Evolutionary conservation across 352 stramenopile genomes (phyloP).

Genomic region (Aphanomyces astaci): DNA sequence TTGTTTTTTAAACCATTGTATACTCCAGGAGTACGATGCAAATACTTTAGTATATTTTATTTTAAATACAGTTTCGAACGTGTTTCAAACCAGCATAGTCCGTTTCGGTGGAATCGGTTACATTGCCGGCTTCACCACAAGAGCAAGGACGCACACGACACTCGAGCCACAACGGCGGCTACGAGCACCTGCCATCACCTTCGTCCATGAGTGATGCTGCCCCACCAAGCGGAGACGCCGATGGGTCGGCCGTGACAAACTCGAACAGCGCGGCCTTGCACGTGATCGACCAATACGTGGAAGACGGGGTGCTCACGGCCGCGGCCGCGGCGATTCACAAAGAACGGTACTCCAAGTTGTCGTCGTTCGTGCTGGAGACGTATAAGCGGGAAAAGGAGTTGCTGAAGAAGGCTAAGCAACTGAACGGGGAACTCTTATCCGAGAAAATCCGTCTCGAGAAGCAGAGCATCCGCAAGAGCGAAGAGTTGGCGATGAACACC

Average conservation of each 20-base stretch:
- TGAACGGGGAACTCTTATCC: slow-evolving; percentile 75
- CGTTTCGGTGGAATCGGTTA: background rate
- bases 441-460: slow-evolving; percentile 85
- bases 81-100: background rate
- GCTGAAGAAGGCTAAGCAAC: slow-evolving; percentile 68
- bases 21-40: too few relatives aligned
- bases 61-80: background rate
- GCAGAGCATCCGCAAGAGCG: slow-evolving; percentile 73
- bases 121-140: background rate
- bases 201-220: slow-evolving; percentile 1
- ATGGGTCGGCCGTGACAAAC: slow-evolving; percentile 10
- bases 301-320: slow-evolving; percentile 74
- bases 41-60: too few relatives aligned
- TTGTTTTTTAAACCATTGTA: too few relatives aligned
- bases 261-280: slow-evolving; percentile 43
- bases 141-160: too few relatives aligned
- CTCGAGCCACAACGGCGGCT: too few relatives aligned
- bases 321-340: slow-evolving; percentile 77
- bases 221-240: background rate
- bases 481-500: slow-evolving; percentile 63
- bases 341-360: slow-evolving; percentile 63
- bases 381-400: slow-evolving; percentile 78
- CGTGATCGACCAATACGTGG: slow-evolving; percentile 76
- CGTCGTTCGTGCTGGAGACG: slow-evolving; percentile 59
- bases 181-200: background rate